A percentile compares a stretch with the other conserved stretches of the same genome.
Conservation (phyloP, 1,139 yeast genomes). For the Saccharomycopsis hybrid region DNA sequence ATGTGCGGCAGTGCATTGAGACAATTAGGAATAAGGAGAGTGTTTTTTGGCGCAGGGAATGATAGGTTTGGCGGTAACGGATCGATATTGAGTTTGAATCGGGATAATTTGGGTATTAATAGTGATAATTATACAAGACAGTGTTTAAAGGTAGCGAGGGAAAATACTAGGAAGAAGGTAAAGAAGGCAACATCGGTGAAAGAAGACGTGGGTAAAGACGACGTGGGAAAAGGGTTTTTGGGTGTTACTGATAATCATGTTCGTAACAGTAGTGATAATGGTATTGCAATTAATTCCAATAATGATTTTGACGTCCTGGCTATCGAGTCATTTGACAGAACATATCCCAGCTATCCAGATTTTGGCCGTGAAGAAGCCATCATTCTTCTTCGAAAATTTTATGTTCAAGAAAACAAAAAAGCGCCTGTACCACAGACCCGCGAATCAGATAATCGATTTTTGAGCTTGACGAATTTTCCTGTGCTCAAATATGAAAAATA, state of each 20-base stretch:
- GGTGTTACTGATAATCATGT: too few species aligned
- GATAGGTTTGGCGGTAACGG: constrained; percentile 98
- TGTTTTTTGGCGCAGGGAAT: constrained; percentile 87
- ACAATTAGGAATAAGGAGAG: constrained; percentile 67
- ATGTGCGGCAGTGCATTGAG: constrained; percentile 95
- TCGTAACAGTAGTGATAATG: too few species aligned
- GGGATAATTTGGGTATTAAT: constrained; percentile 32
- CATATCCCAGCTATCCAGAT: constrained; percentile 68
- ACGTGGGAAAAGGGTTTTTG: not conserved
- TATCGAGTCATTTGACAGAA: constrained; percentile 25
- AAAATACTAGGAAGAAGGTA: too few species aligned
- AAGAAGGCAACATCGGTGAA: too few species aligned
- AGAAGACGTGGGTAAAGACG: not conserved
- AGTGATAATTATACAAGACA: not conserved
- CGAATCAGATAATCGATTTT: constrained; percentile 50
- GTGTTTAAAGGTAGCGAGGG: too few species aligned
- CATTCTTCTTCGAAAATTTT: constrained; percentile 71
- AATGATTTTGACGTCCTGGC: not conserved
- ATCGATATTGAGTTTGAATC: constrained; percentile 62
- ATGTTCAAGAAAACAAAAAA: constrained; percentile 72
- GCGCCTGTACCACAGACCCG: constrained; percentile 81
- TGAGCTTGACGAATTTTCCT: constrained; percentile 64
- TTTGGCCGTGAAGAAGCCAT: constrained; percentile 76
- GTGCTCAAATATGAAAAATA: constrained; percentile 44
- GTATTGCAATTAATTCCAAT: too few species aligned